phyloP scores from a whole-genome alignment of 176 grass and related monocot genomes.

The Poa pratensis region DNA sequence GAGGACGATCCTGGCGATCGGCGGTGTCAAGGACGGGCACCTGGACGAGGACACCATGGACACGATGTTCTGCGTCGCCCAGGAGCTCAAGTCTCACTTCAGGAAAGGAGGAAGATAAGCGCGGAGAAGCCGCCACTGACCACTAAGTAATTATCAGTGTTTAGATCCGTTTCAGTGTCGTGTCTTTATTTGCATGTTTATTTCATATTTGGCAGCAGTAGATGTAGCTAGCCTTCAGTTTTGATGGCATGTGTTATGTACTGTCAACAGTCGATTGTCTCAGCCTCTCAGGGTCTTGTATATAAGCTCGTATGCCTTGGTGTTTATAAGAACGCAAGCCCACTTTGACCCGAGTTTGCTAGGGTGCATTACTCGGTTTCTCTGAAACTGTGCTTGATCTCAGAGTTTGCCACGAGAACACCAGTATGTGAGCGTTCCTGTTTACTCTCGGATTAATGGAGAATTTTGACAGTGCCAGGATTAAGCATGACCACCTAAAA shows the following conservation, averaged over 20 bases:
- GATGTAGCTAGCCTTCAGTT: neutral
- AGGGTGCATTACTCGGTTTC: neutral
- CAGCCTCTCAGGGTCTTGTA: neutral
- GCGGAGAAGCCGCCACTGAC: neutral
- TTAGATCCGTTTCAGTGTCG: neutral
- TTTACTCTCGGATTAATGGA: neutral
- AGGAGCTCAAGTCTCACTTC: conserved; percentile 73
- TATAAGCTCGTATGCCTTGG: neutral
- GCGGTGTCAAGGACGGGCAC: conserved; percentile 21
- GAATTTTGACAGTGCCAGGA: neutral
- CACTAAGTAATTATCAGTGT: conserved; percentile 36
- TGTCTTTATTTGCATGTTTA: neutral
- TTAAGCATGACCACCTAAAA: no score
- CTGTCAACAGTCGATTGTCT: neutral
- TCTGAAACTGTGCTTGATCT: neutral
- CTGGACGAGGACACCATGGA: conserved; percentile 73
- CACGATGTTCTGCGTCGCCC: conserved; percentile 68
- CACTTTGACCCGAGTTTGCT: neutral
- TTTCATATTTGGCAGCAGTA: neutral
- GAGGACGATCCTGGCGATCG: conserved; percentile 51
- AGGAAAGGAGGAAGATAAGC: conserved; percentile 37
- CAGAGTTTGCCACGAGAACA: neutral
- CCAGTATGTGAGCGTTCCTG: neutral
- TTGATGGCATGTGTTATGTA: neutral
- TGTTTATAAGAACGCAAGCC: neutral